Evolutionary conservation across 2,329 filamentous ascomycete genomes (phyloP), one percentile per base, ranked within the genome.

Genomic region (Phyllosticta citribraziliensis): DNA sequence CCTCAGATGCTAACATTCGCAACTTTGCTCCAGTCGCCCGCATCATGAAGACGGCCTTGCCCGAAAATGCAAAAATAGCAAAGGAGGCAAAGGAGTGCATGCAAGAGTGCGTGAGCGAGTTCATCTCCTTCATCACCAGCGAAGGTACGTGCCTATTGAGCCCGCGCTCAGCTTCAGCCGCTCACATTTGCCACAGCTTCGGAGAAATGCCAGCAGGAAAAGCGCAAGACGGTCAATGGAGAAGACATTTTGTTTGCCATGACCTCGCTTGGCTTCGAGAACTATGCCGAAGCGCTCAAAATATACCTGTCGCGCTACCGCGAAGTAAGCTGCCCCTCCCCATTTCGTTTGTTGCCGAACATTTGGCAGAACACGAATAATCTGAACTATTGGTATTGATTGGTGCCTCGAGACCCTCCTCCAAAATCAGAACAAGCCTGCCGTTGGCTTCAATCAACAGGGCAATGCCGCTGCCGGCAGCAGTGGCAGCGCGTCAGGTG

Each of bases 71-170:
- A 67, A 99, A 99, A 78, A 99, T 99, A 64, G 92, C 92, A 63
- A 99, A 99, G 74, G 94, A 99, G 74, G 94, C 94, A 61, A 99
- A 99, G 76, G 94, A 99, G 75, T 99, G 94, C 78, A 97, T 99
- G 94, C 94, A 99, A 76, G 94, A 99, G 76, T 99, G 94, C 73
- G 94, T 99, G 63, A 97, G 92, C 85, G 94, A 99, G 78, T 99
- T 99, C 76, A 99, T 99, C 80, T 96, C 91, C 6, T 99, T 99
- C 81, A 97, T 99, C 73, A 99, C 94, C 40, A 97, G 93, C 75
- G 94, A 99, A 83, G 94, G 94, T 96, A 75, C 54, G 59, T 33
- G 8, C 53, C 19, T 14, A 24, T n/a, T 10, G 14, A 27, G 10
- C 8, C 54, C n/a, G 40, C 52, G 30, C 11, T n/a, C 22, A 5